These are phyloP conservation scores for Fusarium foetens DNA, from an alignment of 2,329 filamentous ascomycete genomes.

Conservation along the genomic window DNA sequence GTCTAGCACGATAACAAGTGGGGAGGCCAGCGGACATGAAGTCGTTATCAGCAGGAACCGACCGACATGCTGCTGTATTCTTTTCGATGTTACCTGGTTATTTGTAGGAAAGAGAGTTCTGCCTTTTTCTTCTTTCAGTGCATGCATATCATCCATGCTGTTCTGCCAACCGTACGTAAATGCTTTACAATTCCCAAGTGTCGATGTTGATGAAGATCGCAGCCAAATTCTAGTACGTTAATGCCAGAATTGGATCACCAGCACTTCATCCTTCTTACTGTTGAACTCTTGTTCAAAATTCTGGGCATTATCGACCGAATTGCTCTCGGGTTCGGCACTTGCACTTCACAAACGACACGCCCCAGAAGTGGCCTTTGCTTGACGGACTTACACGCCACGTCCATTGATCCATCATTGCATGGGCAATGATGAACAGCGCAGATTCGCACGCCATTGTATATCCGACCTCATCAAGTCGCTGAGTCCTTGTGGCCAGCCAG, in stretches of 20 bases:
- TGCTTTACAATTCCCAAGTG: background rate
- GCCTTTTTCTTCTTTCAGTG: background rate
- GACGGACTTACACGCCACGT: background rate
- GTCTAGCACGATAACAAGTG: conserved; percentile 51
- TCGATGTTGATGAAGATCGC: background rate
- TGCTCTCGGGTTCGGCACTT: background rate
- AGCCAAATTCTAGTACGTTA: background rate
- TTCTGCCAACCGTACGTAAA: background rate
- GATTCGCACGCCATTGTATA: background rate
- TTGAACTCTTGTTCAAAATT: rapidly evolving
- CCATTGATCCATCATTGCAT: background rate
- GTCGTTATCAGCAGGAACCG: background rate
- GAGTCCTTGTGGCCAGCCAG: background rate
- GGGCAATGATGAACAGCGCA: background rate
- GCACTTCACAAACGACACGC: background rate
- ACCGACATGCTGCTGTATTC: background rate
- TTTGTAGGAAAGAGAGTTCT: too few relatives aligned
- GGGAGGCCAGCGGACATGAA: conserved; percentile 28
- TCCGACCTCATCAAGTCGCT: rapidly evolving
- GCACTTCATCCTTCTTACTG: background rate
- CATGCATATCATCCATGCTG: rapidly evolving
- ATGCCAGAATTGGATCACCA: background rate
- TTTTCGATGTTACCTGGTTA: background rate
- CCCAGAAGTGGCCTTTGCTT: background rate
- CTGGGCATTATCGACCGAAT: too few relatives aligned